phyloP scores from a whole-genome alignment of 805 yeast species.

The Priceomyces castillae region DNA sequence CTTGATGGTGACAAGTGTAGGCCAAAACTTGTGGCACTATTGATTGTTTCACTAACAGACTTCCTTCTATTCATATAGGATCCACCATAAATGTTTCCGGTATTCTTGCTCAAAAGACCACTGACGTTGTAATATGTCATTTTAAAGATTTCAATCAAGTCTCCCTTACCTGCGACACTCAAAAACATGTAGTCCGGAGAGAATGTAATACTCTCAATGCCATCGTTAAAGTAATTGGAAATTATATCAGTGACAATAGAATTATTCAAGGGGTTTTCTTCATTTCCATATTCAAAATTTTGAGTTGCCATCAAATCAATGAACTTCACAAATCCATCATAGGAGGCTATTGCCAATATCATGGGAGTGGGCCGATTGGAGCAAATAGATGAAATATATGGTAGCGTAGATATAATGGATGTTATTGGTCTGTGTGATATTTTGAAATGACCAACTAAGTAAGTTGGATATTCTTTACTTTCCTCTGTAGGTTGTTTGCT shows the following conservation, averaged over 20 bases:
- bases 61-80: conserved; percentile 17
- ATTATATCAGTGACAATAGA: conserved; percentile 47
- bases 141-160: conserved; percentile 40
- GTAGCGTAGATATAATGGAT: conserved; percentile 32
- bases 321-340: conserved; percentile 62
- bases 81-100: conserved; percentile 5
- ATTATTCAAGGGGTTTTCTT: conserved; percentile 15
- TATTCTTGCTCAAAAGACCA: conserved; percentile 25
- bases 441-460: conserved; percentile 55
- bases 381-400: conserved; percentile 11
- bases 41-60: conserved; percentile 40
- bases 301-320: conserved; percentile 46
- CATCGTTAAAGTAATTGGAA: conserved; percentile 64
- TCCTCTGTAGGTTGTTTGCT: conserved; percentile 5
- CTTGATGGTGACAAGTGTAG: conserved; percentile 19
- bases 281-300: conserved; percentile 25
- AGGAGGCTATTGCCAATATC: conserved; percentile 52
- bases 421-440: conserved; percentile 61
- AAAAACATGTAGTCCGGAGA: conserved; percentile 50
- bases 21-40: conserved; percentile 15
- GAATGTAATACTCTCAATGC: conserved; percentile 49
- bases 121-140: conserved; percentile 41
- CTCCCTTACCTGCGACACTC: conserved; percentile 53
- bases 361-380: conserved; percentile 32
- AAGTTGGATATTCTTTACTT: conserved; percentile 10